A percentile compares a stretch with the other conserved stretches of the same genome.
Conservation (phyloP, 2,329 filamentous ascomycete species). For the Hymenoscyphus fructigenus region DNA sequence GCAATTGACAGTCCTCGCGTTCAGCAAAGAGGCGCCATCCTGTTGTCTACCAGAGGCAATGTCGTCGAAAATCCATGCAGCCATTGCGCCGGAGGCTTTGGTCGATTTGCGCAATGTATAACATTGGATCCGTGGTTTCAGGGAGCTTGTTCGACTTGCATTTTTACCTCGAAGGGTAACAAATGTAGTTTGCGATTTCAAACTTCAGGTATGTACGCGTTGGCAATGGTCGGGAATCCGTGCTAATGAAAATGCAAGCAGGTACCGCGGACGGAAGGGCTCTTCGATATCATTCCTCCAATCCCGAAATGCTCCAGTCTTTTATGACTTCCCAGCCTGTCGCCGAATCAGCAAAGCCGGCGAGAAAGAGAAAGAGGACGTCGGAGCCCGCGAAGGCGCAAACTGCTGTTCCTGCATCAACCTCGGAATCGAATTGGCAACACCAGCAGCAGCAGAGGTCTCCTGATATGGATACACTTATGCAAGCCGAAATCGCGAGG, state of each 20-base stretch:
- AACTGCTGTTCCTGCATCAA: conserved; percentile 8
- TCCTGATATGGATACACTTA: conserved; percentile 6
- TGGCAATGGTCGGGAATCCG: not conserved
- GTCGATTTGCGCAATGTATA: conserved; percentile 30
- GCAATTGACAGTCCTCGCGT: conserved; percentile 28
- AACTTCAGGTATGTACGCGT: conserved; percentile 21
- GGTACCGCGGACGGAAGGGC: conserved; percentile 28
- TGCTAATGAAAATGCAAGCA: conserved; percentile 11
- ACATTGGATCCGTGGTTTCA: conserved; percentile 30
- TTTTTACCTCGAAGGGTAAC: conserved; percentile 31
- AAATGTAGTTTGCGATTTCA: conserved; percentile 29
- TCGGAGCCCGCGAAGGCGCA: conserved; percentile 11
- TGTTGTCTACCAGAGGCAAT: conserved; percentile 27
- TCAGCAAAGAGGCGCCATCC: conserved; percentile 28
- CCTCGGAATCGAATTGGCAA: conserved; percentile 6
- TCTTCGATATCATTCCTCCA: conserved; percentile 25
- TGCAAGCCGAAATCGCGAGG: conserved; percentile 8
- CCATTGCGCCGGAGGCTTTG: conserved; percentile 28
- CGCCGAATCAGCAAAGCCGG: conserved; percentile 13
- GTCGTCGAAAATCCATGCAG: conserved; percentile 22
- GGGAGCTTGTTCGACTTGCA: conserved; percentile 31
- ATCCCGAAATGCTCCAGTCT: conserved; percentile 22
- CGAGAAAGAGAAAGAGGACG: conserved; percentile 24
- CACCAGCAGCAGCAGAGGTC: not conserved
- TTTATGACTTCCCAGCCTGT: conserved; percentile 15